phyloP scores from a whole-genome alignment of 805 yeast species.

The Hanseniaspora jakobsenii region DNA sequence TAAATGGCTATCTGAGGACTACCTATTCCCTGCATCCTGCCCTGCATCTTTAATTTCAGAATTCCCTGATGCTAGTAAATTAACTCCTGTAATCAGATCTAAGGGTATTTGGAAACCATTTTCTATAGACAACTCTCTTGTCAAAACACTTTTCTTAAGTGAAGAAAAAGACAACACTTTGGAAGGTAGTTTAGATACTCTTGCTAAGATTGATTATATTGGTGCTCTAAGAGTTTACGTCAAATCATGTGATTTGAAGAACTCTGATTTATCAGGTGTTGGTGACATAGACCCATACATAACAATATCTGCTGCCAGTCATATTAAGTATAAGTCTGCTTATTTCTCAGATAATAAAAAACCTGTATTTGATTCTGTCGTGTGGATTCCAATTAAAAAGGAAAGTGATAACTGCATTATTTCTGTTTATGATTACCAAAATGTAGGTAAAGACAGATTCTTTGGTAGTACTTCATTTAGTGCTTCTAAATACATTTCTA shows the following conservation, averaged over 20 bases:
- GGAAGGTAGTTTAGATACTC: slow-evolving; percentile 20
- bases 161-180: slow-evolving; percentile 26
- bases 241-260: slow-evolving; percentile 40
- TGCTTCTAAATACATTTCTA: slow-evolving; percentile 38
- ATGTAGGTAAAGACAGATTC: slow-evolving; percentile 48
- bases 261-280: slow-evolving; percentile 45
- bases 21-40: slow-evolving; percentile 4
- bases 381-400: slow-evolving; percentile 49
- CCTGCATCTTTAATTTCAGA: slow-evolving; percentile 1
- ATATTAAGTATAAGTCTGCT: slow-evolving; percentile 42
- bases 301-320: slow-evolving; percentile 46
- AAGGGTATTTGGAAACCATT: slow-evolving; percentile 62
- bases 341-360: slow-evolving; percentile 41
- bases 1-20: slow-evolving; percentile 8
- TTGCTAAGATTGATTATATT: slow-evolving; percentile 35
- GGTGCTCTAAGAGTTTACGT: slow-evolving; percentile 56
- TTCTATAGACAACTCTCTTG: slow-evolving; percentile 39
- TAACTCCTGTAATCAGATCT: slow-evolving; percentile 21
- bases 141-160: slow-evolving; percentile 25
- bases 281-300: slow-evolving; percentile 72
- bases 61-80: slow-evolving; percentile 6
- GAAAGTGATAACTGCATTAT: slow-evolving; percentile 48
- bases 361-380: slow-evolving; percentile 49
- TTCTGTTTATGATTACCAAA: slow-evolving; percentile 56
- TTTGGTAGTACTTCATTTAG: slow-evolving; percentile 48